phyloP scores from a whole-genome alignment of 2,329 filamentous ascomycete species.

The Ambrosiella beaveri region DNA sequence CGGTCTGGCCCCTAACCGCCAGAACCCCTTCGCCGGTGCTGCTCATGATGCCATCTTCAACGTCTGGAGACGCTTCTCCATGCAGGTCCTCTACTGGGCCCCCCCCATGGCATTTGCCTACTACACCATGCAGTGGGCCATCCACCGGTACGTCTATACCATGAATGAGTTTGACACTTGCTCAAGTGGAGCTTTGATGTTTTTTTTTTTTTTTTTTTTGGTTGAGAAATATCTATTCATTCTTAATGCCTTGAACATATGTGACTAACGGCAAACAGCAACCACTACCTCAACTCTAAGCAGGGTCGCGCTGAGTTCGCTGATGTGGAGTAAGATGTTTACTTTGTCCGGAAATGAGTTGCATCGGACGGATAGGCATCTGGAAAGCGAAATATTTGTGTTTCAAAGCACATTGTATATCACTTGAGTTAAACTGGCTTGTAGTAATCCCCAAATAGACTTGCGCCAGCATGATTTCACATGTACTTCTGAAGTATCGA shows the following conservation, averaged over 20 bases:
- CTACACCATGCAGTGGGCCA: slow-evolving; percentile 76
- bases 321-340: slow-evolving; percentile 18
- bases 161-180: background rate
- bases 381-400: background rate
- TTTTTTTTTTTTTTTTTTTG: too few relatives aligned
- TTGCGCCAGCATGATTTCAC: slow-evolving; percentile 7
- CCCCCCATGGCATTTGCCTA: slow-evolving; percentile 68
- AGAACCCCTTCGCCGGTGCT: slow-evolving; percentile 68
- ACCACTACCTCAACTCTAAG: slow-evolving; percentile 71
- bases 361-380: slow-evolving; percentile 1
- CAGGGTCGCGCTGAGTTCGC: slow-evolving; percentile 42
- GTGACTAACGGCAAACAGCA: slow-evolving; percentile 30
- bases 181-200: too few relatives aligned
- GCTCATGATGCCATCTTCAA: slow-evolving; percentile 83
- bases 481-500: background rate
- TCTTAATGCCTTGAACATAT: too few relatives aligned
- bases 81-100: slow-evolving; percentile 77
- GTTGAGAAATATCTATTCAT: too few relatives aligned
- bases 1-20: slow-evolving; percentile 69
- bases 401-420: slow-evolving; percentile 12
- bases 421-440: slow-evolving; percentile 11
- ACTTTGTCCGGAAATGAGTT: background rate
- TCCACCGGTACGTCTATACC: slow-evolving; percentile 52
- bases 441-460: slow-evolving; percentile 8
- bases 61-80: slow-evolving; percentile 68